A percentile compares a stretch with the other conserved stretches of the same genome.
phyloP scores from a whole-genome alignment of 176 grass and related monocot species.

The Elaeis guineensis region DNA sequence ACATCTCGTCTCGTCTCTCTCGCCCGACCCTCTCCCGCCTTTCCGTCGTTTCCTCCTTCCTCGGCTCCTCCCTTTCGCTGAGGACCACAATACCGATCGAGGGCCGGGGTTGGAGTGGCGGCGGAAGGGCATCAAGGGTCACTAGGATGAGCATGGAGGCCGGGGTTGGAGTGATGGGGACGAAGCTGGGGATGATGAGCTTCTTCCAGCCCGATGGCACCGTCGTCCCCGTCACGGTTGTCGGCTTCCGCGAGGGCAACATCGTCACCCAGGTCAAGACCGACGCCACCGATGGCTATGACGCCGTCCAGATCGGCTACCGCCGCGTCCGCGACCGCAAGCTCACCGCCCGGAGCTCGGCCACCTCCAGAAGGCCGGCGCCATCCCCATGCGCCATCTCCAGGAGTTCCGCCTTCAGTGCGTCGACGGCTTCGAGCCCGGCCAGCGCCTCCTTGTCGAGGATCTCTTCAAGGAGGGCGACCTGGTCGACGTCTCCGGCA shows the following conservation, averaged over 20 bases:
- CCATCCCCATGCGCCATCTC: conserved; percentile 62
- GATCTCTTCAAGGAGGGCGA: conserved; percentile 92
- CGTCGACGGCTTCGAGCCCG: conserved; percentile 57
- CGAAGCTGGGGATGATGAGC: conserved; percentile 96
- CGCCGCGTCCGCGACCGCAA: conserved; percentile 85
- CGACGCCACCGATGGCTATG: conserved; percentile 73
- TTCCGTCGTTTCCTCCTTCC: too few species aligned
- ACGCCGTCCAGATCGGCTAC: conserved; percentile 86
- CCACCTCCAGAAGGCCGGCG: conserved; percentile 81
- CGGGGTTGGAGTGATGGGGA: conserved; percentile 77
- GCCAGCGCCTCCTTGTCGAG: conserved; percentile 51
- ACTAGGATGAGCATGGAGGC: conserved; percentile 36
- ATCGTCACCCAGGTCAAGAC: conserved; percentile 82
- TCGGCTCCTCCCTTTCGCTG: too few species aligned
- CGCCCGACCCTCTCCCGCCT: too few species aligned
- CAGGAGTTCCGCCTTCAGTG: conserved; percentile 80
- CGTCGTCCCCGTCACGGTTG: conserved; percentile 71
- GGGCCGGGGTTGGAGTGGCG: conserved; percentile 24
- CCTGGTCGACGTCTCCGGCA: conserved; percentile 79
- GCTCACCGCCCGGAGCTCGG: conserved; percentile 84
- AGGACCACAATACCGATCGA: too few species aligned
- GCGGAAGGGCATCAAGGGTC: conserved; percentile 6
- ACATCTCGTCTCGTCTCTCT: too few species aligned
- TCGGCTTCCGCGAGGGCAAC: conserved; percentile 83
- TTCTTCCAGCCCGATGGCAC: conserved; percentile 59